phyloP scores from a whole-genome alignment of 1,284 basidiomycete genomes.

The Pascua guehoae region DNA sequence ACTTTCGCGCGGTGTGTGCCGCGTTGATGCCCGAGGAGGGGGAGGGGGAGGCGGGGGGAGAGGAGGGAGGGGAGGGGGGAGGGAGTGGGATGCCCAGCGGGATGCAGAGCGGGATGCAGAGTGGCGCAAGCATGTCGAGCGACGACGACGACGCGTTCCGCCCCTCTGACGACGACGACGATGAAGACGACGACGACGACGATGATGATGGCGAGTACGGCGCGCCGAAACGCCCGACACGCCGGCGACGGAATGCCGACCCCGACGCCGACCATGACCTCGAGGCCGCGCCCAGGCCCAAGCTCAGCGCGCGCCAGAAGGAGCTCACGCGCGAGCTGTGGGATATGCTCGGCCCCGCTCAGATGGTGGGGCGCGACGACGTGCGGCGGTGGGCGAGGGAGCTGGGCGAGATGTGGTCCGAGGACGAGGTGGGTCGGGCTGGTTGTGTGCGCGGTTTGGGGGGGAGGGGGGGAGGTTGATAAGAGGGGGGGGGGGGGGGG shows the following conservation, averaged over 20 bases:
- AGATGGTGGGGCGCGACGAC: constrained; percentile 38
- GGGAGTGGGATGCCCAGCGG: too few species aligned
- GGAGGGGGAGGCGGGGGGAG: constrained; percentile 3
- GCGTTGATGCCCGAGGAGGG: constrained; percentile 40
- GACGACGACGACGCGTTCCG: constrained; percentile 27
- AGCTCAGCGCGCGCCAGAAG: constrained; percentile 33
- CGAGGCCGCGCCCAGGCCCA: constrained; percentile 6
- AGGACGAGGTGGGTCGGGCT: constrained; percentile 41
- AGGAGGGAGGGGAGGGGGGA: neutral
- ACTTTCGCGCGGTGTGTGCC: constrained; percentile 44
- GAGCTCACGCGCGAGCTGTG: constrained; percentile 41
- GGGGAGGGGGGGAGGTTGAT: too few species aligned
- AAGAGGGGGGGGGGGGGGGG: too few species aligned
- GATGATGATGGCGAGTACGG: constrained; percentile 15
- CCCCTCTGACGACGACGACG: constrained; percentile 21
- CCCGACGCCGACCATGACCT: neutral
- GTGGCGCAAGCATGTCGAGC: too few species aligned
- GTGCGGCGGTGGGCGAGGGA: constrained; percentile 40
- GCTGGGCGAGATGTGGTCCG: constrained; percentile 47
- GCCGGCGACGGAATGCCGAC: neutral
- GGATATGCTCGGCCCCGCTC: constrained; percentile 39
- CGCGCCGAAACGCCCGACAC: neutral
- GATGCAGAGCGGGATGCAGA: too few species aligned
- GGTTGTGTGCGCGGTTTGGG: neutral
- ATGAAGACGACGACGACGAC: constrained; percentile 17